Base-by-base conservation (phyloP, 1,284 basidiomycete species). In the Heterobasidion irregulare region DNA sequence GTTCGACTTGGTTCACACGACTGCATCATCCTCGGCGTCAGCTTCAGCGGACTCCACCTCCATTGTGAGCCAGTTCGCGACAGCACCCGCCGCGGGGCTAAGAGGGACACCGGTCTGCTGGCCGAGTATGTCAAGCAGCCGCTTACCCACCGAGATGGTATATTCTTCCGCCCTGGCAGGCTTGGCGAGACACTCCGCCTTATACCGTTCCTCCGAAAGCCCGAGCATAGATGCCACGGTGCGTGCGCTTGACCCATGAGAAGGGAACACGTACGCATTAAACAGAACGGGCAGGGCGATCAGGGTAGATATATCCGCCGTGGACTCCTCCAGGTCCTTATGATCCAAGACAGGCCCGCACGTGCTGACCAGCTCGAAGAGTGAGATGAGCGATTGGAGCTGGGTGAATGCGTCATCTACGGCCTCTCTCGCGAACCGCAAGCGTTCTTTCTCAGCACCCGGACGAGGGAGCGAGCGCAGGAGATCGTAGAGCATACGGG, bases 141-240 rank as follows among this genome's bases (percentile, higher is more conserved):
- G 76, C 61, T 76, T 74, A 1, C 77, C 83, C 35, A 89, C 79
- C 10, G 77, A 69, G 16, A 69, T 68, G 48, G 81, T 81, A 59
- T 80, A 87, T 62, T 89, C 85, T 59, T 90, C 89, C 44, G 87
- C 89, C 52, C 86, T 74, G 12, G 83, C 81, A 64, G 89, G 90
- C 16, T 88, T 88, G 43, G 79, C 71, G 46, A 91, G 69, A 66
- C 83, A 90, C 43, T 78, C 78, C 58, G 73, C 76, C 52, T 85
- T 74, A 63, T 90, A 91, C 60, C 79, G 79, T 4, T 71, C 75
- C 62, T 85, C 86, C 0, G 75, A 63, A 15, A 89, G 64, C 13
- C 78, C 78, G 16, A 89, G 68, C 61, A 88, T 74, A 12, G 69
- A 62, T 4, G 83, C 68, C 34, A 89, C 76, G 6, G 75, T 69